phyloP scores from a whole-genome alignment of 371 early-diverging fungal species.

The Actinomucor elegans region DNA sequence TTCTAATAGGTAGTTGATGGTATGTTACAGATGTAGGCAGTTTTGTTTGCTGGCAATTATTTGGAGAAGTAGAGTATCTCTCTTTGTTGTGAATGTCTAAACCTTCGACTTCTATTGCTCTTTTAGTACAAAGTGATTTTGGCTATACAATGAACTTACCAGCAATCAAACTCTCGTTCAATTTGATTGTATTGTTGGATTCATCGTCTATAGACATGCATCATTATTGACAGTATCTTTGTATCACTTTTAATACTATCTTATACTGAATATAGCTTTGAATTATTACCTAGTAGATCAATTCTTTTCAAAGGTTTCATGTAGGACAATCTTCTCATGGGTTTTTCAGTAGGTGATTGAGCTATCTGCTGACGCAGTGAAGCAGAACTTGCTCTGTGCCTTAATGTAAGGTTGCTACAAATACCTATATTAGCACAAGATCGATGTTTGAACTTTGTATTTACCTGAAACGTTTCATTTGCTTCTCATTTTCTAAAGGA shows the following conservation, averaged over 20 bases:
- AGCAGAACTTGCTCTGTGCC: conserved; percentile 19
- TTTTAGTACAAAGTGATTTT: not conserved
- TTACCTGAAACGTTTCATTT: conserved; percentile 27
- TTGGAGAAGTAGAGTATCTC: not conserved
- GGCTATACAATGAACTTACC: not conserved
- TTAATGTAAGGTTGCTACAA: conserved; percentile 7
- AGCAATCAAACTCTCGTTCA: not conserved
- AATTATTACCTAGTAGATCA: conserved; percentile 13
- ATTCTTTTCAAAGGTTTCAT: conserved; percentile 9
- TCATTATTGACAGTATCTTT: conserved; percentile 7
- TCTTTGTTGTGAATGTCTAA: no score
- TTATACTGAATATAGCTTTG: conserved; percentile 1
- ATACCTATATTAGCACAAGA: no score
- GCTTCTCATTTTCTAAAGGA: conserved; percentile 7
- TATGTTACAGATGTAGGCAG: not conserved
- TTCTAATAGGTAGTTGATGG: not conserved
- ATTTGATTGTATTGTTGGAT: not conserved
- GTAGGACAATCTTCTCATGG: conserved; percentile 1
- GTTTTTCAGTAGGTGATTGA: not conserved
- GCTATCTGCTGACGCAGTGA: conserved; percentile 6
- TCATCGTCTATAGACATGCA: not conserved
- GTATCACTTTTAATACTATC: conserved; percentile 2
- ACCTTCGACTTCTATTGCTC: not conserved
- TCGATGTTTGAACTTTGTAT: no score
- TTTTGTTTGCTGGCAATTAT: not conserved